Evolutionary conservation across 2,329 filamentous ascomycete species (phyloP).

Genomic region (Cytospora paraplurivora): DNA sequence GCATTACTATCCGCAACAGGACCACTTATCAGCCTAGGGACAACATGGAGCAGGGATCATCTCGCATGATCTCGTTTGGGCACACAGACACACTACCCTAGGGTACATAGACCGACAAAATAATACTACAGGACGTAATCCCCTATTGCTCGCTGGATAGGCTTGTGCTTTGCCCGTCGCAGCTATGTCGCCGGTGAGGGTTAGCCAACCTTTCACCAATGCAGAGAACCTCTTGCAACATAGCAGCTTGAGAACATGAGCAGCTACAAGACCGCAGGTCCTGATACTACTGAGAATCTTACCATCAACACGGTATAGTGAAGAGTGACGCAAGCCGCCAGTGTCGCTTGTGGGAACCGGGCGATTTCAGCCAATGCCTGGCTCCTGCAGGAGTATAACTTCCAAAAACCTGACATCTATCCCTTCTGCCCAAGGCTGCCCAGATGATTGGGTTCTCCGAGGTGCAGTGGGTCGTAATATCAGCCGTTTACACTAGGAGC

Average conservation of each 20-base stretch:
- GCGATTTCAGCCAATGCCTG: slow-evolving; percentile 13
- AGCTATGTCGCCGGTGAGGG: slow-evolving; percentile 6
- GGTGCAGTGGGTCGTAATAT: no score
- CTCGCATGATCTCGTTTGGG: slow-evolving; percentile 26
- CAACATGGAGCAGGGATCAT: slow-evolving; percentile 23
- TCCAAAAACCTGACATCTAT: no score
- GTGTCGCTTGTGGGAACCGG: slow-evolving; percentile 1
- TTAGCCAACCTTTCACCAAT: slow-evolving; percentile 1
- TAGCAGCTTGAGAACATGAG: slow-evolving; percentile 7
- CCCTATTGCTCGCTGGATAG: background rate
- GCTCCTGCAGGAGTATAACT: background rate
- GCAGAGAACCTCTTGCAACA: slow-evolving; percentile 7
- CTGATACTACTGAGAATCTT: slow-evolving; percentile 17
- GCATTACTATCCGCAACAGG: slow-evolving; percentile 24
- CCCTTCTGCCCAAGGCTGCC: background rate
- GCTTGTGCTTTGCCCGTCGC: background rate
- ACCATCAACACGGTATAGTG: background rate
- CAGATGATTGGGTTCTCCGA: background rate
- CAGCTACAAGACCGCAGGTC: slow-evolving; percentile 21
- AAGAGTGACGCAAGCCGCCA: background rate
- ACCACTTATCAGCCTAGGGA: slow-evolving; percentile 1
- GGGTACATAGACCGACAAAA: no score
- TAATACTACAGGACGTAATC: background rate
- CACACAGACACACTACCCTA: no score
- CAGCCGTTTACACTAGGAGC: no score